A percentile compares a stretch with the other conserved stretches of the same genome.
Evolutionary conservation across 2,329 filamentous ascomycete species (phyloP).

Genomic region (Fragosphaeria purpurea): DNA sequence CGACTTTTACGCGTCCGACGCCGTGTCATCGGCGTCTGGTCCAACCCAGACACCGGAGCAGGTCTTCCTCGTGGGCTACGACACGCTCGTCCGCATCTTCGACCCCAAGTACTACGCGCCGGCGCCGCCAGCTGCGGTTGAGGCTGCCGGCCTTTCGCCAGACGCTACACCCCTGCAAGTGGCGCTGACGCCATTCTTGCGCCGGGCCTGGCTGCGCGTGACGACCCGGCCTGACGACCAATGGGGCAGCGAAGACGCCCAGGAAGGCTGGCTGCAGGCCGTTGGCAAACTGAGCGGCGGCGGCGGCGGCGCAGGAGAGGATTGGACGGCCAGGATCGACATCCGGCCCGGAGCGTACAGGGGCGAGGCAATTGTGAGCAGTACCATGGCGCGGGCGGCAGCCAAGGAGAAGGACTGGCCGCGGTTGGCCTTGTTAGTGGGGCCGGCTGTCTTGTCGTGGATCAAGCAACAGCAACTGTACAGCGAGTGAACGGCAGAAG

Average conservation of each 20-base stretch:
- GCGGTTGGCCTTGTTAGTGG: conserved; percentile 43
- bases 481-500: not conserved
- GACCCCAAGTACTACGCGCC: conserved; percentile 58
- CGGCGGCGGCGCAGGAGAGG: conserved; percentile 34
- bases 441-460: conserved; percentile 45
- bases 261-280: conserved; percentile 42
- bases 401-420: conserved; percentile 37
- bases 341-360: conserved; percentile 41
- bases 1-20: conserved; percentile 28
- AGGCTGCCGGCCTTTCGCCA: not conserved
- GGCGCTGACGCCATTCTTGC: conserved; percentile 54
- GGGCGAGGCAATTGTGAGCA: conserved; percentile 38
- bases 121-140: not conserved
- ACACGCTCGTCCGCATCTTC: conserved; percentile 64
- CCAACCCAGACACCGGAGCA: conserved; percentile 33
- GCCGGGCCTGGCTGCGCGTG: conserved; percentile 50
- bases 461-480: conserved; percentile 50
- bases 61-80: conserved; percentile 63
- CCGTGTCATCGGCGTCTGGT: not conserved
- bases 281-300: conserved; percentile 32
- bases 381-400: conserved; percentile 53
- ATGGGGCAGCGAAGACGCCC: conserved; percentile 47
- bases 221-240: conserved; percentile 51
- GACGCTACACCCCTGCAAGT: conserved; percentile 33
- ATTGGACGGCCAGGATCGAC: conserved; percentile 52